Evolutionary conservation across 2,329 filamentous ascomycete species (phyloP).

Genomic region (Colletotrichum echinochloae): DNA sequence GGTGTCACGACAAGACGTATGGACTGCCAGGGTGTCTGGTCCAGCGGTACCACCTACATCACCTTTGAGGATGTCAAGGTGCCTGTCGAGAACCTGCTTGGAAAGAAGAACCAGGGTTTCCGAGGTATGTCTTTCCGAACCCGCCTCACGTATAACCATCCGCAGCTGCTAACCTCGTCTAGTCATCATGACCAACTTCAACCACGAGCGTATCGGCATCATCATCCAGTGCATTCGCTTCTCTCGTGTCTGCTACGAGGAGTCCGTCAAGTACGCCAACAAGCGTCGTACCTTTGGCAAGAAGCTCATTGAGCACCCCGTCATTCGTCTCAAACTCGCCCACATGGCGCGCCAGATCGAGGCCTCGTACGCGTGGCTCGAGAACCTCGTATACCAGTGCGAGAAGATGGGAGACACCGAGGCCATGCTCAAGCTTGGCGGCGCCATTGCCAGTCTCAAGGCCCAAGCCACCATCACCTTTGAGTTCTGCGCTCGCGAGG

Average conservation of each 20-base stretch:
- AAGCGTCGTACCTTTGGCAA: constrained; percentile 98
- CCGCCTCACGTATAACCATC: not conserved
- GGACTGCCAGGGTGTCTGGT: constrained; percentile 99
- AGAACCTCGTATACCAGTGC: constrained; percentile 94
- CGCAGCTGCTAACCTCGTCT: constrained; percentile 36
- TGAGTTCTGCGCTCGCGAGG: constrained; percentile 97
- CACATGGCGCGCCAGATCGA: constrained; percentile 99
- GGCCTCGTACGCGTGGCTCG: constrained; percentile 95
- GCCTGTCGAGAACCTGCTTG: constrained; percentile 97
- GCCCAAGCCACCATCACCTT: constrained; percentile 95
- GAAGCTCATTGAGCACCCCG: constrained; percentile 94
- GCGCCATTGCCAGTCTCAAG: constrained; percentile 93
- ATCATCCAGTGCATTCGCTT: constrained; percentile 98
- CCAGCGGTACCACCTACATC: constrained; percentile 93
- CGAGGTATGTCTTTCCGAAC: constrained; percentile 65
- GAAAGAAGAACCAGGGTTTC: constrained; percentile 98
- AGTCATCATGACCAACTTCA: constrained; percentile 99
- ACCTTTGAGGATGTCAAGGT: constrained; percentile 99
- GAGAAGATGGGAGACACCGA: constrained; percentile 93
- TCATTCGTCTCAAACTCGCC: constrained; percentile 96
- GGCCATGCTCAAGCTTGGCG: constrained; percentile 95
- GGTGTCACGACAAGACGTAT: constrained; percentile 94
- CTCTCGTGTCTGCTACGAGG: constrained; percentile 96
- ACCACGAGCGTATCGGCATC: constrained; percentile 98
- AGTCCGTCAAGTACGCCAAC: constrained; percentile 95